phyloP scores from a whole-genome alignment of 805 yeast genomes.

The Debaryomyces hansenii region DNA sequence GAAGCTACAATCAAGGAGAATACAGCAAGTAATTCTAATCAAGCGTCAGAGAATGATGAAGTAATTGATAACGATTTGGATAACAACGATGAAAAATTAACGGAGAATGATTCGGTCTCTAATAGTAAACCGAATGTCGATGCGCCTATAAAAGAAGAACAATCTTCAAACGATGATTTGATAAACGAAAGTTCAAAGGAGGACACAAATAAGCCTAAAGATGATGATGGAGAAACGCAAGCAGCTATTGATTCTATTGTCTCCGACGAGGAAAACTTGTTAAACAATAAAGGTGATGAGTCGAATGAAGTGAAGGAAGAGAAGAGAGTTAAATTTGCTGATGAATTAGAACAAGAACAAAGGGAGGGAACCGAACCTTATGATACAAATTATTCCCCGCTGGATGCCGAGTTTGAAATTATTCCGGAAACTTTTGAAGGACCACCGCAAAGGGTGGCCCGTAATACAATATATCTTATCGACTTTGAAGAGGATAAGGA shows the following conservation, averaged over 20 bases:
- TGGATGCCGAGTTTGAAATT: slow-evolving; percentile 1
- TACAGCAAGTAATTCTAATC: background rate
- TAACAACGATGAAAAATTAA: background rate
- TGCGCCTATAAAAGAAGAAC: background rate
- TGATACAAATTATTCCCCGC: slow-evolving; percentile 7
- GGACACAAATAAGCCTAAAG: background rate
- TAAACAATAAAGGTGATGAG: background rate
- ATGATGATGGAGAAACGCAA: background rate
- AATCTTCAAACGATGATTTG: background rate
- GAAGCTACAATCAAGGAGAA: background rate
- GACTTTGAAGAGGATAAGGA: slow-evolving; percentile 41
- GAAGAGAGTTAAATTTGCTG: slow-evolving; percentile 23
- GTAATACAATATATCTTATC: slow-evolving; percentile 54
- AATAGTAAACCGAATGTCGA: background rate
- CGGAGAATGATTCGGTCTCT: background rate
- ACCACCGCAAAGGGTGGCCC: slow-evolving; percentile 61
- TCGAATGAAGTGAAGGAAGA: background rate
- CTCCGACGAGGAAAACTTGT: background rate
- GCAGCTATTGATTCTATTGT: background rate
- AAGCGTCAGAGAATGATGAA: background rate
- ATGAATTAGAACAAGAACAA: slow-evolving; percentile 12
- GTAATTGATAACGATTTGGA: background rate
- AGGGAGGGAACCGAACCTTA: slow-evolving; percentile 4
- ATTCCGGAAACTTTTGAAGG: slow-evolving; percentile 53
- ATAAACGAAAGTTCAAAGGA: background rate